Evolutionary conservation across 208 protist genomes (phyloP), one percentile per base, ranked within the genome.

Genomic region (Trypanosomatidae sp.): DNA sequence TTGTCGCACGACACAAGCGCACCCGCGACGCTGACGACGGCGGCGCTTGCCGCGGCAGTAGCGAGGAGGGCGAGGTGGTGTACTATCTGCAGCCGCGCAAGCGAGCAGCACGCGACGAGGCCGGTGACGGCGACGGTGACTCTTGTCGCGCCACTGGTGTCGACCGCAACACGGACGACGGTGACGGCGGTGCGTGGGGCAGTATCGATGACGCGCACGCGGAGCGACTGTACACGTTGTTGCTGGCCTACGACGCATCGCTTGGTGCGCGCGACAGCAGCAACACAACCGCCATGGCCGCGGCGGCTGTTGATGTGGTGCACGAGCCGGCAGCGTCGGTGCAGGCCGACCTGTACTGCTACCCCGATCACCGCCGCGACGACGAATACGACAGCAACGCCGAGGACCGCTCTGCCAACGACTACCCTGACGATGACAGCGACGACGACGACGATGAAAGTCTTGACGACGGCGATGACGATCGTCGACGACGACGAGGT

Each of bases 331-430:
- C 51, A 0, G 11, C 18, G 8, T 0, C 13, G 18, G 58, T 43
- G 28, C 7, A 18, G 1, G 25, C 61, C 19, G 77, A 81, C 33
- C 59, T 86, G 42, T 92, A 92, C 61, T 45, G 71, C 26, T 92
- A 88, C 60, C 66, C 66, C 2, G 83, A 92, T 45, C 83, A 92
- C 56, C 67, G 83, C 41, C 81, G 81, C 27, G 84, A 87, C 40
- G 84, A 92, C 44, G 84, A 92, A 48, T 89, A 89, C 52, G 84
- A 92, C 58, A 92, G 84, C 56, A 92, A 92, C 38, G 84, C 84
- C 1, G 84, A 87, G 48, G 84, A 92, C 47, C 79, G 74, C 44
- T 80, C 69, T 7, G 70, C 59, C 15, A 92, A 92, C 52, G 84
- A 92, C 46, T 92, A 92, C 52, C 84, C 84, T 0, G 73, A 89